Conservation (phyloP, 1,139 yeast species). For the Geotrichum phurueaensis region DNA sequence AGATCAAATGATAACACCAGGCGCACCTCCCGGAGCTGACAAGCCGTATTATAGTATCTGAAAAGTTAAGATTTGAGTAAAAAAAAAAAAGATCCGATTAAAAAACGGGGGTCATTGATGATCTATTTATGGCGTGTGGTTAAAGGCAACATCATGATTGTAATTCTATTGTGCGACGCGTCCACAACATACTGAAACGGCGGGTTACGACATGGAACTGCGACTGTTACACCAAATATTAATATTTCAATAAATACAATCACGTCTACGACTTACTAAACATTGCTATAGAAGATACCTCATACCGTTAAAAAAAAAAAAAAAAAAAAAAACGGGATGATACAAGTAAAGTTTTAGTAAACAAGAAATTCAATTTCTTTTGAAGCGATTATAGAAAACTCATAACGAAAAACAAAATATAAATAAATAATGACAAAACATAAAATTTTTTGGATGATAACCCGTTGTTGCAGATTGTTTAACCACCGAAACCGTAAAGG, state of each 20-base stretch:
- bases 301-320: neutral
- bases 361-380: neutral
- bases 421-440: neutral
- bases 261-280: neutral
- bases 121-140: neutral
- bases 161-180: neutral
- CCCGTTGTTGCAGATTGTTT: constrained; percentile 29
- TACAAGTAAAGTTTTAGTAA: neutral
- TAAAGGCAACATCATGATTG: neutral
- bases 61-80: neutral
- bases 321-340: neutral
- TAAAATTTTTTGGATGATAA: neutral
- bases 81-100: too few relatives aligned
- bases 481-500: constrained; percentile 99
- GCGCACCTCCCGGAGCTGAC: neutral
- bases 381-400: neutral
- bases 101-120: neutral
- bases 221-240: neutral
- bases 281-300: neutral
- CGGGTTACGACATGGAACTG: neutral
- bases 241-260: neutral
- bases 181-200: neutral
- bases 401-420: neutral
- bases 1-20: neutral
- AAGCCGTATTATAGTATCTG: neutral